Evolutionary conservation across 345 rosid species (phyloP), one percentile per base, ranked within the genome.

Genomic region (Chamaenerion angustifolium): DNA sequence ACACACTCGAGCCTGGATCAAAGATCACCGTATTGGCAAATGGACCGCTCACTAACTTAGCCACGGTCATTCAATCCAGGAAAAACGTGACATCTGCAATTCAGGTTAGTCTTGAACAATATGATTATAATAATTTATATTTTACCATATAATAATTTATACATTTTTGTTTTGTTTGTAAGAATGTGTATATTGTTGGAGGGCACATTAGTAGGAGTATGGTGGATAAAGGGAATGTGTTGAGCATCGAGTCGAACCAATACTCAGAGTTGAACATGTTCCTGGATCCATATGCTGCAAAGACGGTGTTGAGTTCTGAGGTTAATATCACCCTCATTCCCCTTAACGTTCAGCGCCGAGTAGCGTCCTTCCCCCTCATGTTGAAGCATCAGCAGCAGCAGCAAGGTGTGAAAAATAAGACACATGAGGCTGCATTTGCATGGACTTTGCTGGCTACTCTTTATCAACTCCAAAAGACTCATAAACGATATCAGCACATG

Each of bases 271-370:
- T 83, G 79, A 90, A 83, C 49, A 79, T 90, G 76, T 83, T 74
- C 72, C 86, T 90, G 6, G 98, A 90, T 58, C 94, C 98, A 9
- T 68, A 73, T 40, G 92, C 95, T 17, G 92, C 92, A 27, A 81
- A 83, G 57, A 65, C 70, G 3, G 95, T 83, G 40, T 64, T 90
- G 4, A 64, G 71, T 23, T 90, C 98, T 4, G 60, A 64, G 18
- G 57, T 90, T 15, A 53, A 76, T 52, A 71, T 86, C 65, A 90
- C 77, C 12, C 81, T 90, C 56, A 62, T 83, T 50, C 98, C 98
- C 8, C 82, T 86, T 4, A 56, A 65, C 16, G 49, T 66, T 40
- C 95, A 83, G 65, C 75, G 76, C 6, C 63, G 63, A 49, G 67
- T 81, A 25, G 61, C 65, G 16, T 72, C 83, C 8, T 78, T 81